phyloP scores from a whole-genome alignment of 1,139 yeast species.

The Debaryomyces robertsiae region DNA sequence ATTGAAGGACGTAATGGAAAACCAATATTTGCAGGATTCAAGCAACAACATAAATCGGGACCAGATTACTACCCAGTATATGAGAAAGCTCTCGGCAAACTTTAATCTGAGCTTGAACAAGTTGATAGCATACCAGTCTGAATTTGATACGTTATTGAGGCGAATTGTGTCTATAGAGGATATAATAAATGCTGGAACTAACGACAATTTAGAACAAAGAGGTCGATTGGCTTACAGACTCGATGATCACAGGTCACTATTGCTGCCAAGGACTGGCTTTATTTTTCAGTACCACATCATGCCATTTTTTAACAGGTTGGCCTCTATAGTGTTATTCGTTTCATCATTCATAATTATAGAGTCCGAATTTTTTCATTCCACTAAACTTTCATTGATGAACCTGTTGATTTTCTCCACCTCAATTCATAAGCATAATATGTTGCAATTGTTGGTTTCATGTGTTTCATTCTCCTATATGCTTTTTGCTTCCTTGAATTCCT shows the following conservation, averaged over 20 bases:
- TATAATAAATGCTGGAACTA: slow-evolving; percentile 34
- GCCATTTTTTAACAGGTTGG: slow-evolving; percentile 48
- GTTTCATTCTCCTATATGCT: slow-evolving; percentile 67
- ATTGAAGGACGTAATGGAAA: slow-evolving; percentile 36
- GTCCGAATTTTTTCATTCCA: slow-evolving; percentile 76
- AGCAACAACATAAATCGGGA: slow-evolving; percentile 32
- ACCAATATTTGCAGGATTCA: slow-evolving; percentile 30
- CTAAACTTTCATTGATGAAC: slow-evolving; percentile 63
- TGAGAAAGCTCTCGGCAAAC: slow-evolving; percentile 38
- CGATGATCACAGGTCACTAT: slow-evolving; percentile 21
- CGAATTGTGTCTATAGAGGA: slow-evolving; percentile 46
- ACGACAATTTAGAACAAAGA: slow-evolving; percentile 23
- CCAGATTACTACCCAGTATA: slow-evolving; percentile 36
- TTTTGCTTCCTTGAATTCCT: slow-evolving; percentile 61
- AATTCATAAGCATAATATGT: slow-evolving; percentile 19
- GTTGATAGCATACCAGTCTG: slow-evolving; percentile 45
- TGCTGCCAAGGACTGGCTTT: slow-evolving; percentile 31
- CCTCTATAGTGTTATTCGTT: slow-evolving; percentile 40
- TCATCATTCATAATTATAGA: slow-evolving; percentile 59
- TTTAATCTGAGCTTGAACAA: slow-evolving; percentile 44
- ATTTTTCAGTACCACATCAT: slow-evolving; percentile 40
- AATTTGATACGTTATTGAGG: slow-evolving; percentile 37
- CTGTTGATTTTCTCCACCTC: slow-evolving; percentile 35
- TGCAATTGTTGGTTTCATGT: slow-evolving; percentile 42
- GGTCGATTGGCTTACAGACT: slow-evolving; percentile 35